Evolutionary conservation across 2,329 filamentous ascomycete species (phyloP).

Genomic region (Grosmannia huntii): DNA sequence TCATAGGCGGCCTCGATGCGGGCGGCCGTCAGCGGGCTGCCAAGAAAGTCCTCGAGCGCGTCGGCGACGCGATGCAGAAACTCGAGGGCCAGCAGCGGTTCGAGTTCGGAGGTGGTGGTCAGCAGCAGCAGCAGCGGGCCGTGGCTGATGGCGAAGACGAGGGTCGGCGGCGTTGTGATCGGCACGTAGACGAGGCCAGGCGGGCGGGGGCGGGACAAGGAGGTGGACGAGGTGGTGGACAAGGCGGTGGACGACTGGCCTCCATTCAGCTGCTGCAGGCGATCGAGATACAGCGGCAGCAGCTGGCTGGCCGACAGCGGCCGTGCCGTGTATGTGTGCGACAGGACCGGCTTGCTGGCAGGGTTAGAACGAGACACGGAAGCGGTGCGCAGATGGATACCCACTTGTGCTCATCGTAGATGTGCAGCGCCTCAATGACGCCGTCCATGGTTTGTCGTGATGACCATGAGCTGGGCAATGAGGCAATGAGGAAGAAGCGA

Average conservation of each 20-base stretch:
- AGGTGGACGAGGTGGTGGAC: not conserved
- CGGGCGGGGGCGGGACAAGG: constrained; percentile 40
- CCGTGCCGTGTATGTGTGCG: constrained; percentile 76
- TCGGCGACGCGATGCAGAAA: constrained; percentile 91
- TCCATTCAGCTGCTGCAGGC: constrained; percentile 31
- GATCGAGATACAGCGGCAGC: constrained; percentile 75
- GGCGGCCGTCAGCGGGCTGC: constrained; percentile 68
- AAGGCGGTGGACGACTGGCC: not conserved
- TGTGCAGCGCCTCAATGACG: constrained; percentile 88
- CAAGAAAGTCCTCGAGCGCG: constrained; percentile 86
- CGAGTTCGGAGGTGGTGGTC: constrained; percentile 71
- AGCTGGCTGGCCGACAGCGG: constrained; percentile 65
- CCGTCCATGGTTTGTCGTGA: constrained; percentile 50
- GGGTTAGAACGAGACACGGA: not conserved
- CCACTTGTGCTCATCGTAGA: constrained; percentile 92
- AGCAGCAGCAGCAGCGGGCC: constrained; percentile 79
- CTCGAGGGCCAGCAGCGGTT: constrained; percentile 81
- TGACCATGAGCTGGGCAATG: not conserved
- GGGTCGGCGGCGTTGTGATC: constrained; percentile 69
- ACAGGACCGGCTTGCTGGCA: constrained; percentile 65
- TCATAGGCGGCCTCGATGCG: constrained; percentile 89
- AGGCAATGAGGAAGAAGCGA: not conserved
- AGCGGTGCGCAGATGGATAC: constrained; percentile 11
- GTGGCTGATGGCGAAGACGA: constrained; percentile 77
- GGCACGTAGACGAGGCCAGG: constrained; percentile 79